Base-by-base conservation (phyloP, 345 rosid genomes). In the Carallia pectinifolia region DNA sequence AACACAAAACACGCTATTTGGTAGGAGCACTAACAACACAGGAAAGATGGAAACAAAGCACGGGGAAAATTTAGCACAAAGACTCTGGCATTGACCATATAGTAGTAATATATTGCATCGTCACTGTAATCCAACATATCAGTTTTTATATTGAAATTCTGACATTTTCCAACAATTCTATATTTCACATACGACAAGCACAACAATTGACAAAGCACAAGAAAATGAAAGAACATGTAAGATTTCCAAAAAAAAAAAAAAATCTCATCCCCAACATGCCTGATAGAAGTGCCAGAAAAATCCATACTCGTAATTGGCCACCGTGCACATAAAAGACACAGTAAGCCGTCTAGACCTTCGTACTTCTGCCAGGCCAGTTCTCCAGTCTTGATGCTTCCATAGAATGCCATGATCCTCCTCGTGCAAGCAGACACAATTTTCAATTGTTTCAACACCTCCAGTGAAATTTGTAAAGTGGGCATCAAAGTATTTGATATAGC, bases 311-410 rank as follows among this genome's bases (percentile, higher is more conserved):
- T 92, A 92, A 79, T 92, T 92, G 56, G 98, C 98, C 67, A 92
- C 90, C 4, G 97, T 92, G 50, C 95, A 90, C 40, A 90, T 74
- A 71, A 89, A 92, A 40, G 97, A 92, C 65, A 89, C 97, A 7
- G 93, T 83, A 54, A 92, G 82, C 76, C 91, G 79, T 83, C 97
- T 86, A 53, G 97, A 92, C 83, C 97, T 84, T 71, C 97, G 86
- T 67, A 87, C 97, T 90, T 92, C 97, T 9, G 95, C 98, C 73
- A 92, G 81, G 48, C 97, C 98, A 54, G 97, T 90, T 84, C 98
- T 89, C 97, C 97, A 92, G 77, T 92, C 98, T 78, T 92, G 97
- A 86, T 92, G 98, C 83, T 92, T 92, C 98, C 98, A 90, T 61
- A 92, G 73, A 66, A 90, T 84, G 38, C 97, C 97, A 58, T 89